Base-by-base conservation (phyloP, 495 filamentous ascomycete genomes). In the Neurospora sp. region DNA sequence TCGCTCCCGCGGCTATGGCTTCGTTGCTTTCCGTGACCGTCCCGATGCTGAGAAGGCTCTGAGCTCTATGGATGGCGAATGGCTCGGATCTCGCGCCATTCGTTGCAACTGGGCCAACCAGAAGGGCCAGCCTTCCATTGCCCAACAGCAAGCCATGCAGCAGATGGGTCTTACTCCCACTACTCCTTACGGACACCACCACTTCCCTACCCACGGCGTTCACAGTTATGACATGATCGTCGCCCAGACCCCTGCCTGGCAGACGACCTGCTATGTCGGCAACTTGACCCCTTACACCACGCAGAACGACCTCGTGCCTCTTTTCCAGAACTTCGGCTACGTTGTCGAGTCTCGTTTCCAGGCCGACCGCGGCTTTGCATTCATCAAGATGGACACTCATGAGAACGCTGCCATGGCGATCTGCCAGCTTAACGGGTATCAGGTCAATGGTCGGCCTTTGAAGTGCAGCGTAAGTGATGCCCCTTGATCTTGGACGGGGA, bases 71-170 rank as follows among this genome's bases (percentile, higher is more conserved):
- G 96, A 99, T 80, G 95, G 96, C 71, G 96, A 99, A 87, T 99
- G 96, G 96, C 91, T 99, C 70, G 96, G 96, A 69, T 98, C 96
- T 74, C 94, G 96, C 71, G 96, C 96, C 5, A 99, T 99, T 80
- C 93, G 96, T 74, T 98, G 95, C 88, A 99, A 99, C 86, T 99
- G 96, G 96, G 96, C 96, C 71, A 99, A 99, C 84, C 96, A 99
- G 82, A 99, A 99, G 87, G 96, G 96, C 43, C 96, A 99, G 79
- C 96, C 96, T 66, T 98, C 96, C 2, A 97, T 98, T 78, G 93
- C 94, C 62, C 96, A 99, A 84, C 96, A 98, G 83, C 92, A 96
- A 81, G 93, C 94, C 38, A 95, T 99, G 93, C 92, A 92, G 71
- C 92, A 93, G 54, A 97, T 98, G 93, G 96, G 96, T 79, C 96